A percentile compares a stretch with the other conserved stretches of the same genome.
These are phyloP conservation scores for Boletus huronensis DNA, from an alignment of 768 basidiomycete genomes.

Conservation along the genomic window DNA sequence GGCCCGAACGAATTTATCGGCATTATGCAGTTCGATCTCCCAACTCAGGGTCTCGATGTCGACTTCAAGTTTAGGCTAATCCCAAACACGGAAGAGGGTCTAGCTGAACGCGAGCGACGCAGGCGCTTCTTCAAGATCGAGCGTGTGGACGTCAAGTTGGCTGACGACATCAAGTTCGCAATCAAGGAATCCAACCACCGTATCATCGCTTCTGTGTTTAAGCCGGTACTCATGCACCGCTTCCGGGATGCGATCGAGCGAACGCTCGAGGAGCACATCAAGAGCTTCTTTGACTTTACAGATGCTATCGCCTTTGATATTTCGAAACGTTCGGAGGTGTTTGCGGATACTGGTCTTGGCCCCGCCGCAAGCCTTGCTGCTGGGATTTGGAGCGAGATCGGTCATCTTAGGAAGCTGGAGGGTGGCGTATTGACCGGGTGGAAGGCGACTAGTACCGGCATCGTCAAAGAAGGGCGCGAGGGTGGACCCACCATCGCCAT, in stretches of 20 bases:
- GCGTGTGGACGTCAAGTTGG: slow-evolving; percentile 48
- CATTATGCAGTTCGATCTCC: slow-evolving; percentile 57
- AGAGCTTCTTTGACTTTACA: slow-evolving; percentile 45
- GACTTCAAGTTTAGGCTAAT: slow-evolving; percentile 66
- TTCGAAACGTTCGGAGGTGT: slow-evolving; percentile 54
- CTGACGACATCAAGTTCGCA: slow-evolving; percentile 51
- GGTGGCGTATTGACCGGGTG: slow-evolving; percentile 40
- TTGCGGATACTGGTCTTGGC: slow-evolving; percentile 58
- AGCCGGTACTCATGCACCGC: slow-evolving; percentile 54
- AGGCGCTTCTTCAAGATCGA: slow-evolving; percentile 61
- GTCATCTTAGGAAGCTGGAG: slow-evolving; percentile 44
- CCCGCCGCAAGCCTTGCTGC: slow-evolving; percentile 48
- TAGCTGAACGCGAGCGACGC: slow-evolving; percentile 41
- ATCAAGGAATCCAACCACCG: slow-evolving; percentile 64
- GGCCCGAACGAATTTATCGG: slow-evolving; percentile 60
- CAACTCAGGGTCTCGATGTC: slow-evolving; percentile 63
- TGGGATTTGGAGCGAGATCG: slow-evolving; percentile 69
- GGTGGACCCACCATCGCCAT: slow-evolving; percentile 49
- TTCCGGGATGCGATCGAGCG: slow-evolving; percentile 60
- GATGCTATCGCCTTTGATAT: slow-evolving; percentile 63
- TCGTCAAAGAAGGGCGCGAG: slow-evolving; percentile 49
- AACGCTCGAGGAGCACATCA: slow-evolving; percentile 54
- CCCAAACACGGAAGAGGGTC: slow-evolving; percentile 42
- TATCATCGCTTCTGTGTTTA: slow-evolving; percentile 57
- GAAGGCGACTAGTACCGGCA: slow-evolving; percentile 59